A percentile compares a stretch with the other conserved stretches of the same genome.
phyloP scores from a whole-genome alignment of 371 early-diverging fungal genomes.

The Rhizopus microsporus region DNA sequence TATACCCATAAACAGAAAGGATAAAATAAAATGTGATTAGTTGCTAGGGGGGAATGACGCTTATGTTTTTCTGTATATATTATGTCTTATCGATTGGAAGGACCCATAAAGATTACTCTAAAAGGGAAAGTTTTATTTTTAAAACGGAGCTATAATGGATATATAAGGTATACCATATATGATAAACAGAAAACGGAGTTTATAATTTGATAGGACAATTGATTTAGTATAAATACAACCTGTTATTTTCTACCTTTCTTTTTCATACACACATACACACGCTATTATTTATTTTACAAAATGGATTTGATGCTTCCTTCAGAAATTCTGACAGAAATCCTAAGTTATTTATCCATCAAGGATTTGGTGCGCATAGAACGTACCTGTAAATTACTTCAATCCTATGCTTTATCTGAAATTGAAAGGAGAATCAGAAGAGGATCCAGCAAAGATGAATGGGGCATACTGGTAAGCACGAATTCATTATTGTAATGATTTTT shows the following conservation, averaged over 20 bases:
- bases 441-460: slow-evolving; percentile 32
- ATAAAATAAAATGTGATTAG: no score
- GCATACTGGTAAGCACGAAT: slow-evolving; percentile 33
- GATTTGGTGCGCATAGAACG: slow-evolving; percentile 46
- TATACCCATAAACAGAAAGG: no score
- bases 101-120: background rate
- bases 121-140: background rate
- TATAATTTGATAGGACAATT: background rate
- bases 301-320: slow-evolving; percentile 34
- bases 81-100: slow-evolving; percentile 2
- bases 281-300: slow-evolving; percentile 3
- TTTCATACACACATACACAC: background rate
- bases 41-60: no score
- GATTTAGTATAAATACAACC: slow-evolving; percentile 1
- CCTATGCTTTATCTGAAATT: slow-evolving; percentile 39
- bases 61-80: background rate
- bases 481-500: background rate
- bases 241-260: no score
- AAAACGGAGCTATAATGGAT: background rate
- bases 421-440: slow-evolving; percentile 32
- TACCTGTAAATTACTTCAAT: slow-evolving; percentile 38
- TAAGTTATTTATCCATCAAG: slow-evolving; percentile 38
- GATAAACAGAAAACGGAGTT: background rate
- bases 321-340: slow-evolving; percentile 39
- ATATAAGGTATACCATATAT: no score